Evolutionary conservation across 305 asterid species (phyloP).

Genomic region (Rubia peregrina): DNA sequence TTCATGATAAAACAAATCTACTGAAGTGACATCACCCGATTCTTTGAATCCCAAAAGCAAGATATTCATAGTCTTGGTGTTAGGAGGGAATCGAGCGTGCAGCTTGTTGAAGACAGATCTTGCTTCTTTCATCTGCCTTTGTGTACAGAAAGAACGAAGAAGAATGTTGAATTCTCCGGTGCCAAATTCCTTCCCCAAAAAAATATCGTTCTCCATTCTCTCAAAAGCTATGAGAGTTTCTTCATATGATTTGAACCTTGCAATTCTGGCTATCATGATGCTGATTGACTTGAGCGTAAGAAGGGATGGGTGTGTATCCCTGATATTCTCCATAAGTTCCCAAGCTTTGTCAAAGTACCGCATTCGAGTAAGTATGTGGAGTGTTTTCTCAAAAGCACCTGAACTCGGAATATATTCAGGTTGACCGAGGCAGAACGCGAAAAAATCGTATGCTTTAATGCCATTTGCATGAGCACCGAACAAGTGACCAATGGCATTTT

Average conservation of each 20-base stretch:
- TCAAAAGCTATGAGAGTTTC: constrained; percentile 71
- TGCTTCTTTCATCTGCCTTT: constrained; percentile 85
- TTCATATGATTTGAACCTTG: constrained; percentile 71
- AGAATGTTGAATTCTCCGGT: constrained; percentile 75
- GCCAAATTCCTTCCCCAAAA: constrained; percentile 45
- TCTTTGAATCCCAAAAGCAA: constrained; percentile 89
- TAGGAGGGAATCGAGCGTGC: constrained; percentile 53
- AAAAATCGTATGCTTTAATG: constrained; percentile 73
- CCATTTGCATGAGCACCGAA: constrained; percentile 89
- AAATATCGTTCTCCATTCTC: constrained; percentile 63
- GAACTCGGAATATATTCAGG: constrained; percentile 52
- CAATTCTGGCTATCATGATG: constrained; percentile 77
- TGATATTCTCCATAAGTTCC: constrained; percentile 58
- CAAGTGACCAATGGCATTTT: constrained; percentile 66
- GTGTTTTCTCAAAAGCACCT: constrained; percentile 84
- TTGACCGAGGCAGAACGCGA: constrained; percentile 51
- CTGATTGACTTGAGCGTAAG: constrained; percentile 84
- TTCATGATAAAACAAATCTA: constrained; percentile 87
- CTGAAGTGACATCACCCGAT: constrained; percentile 71
- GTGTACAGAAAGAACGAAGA: constrained; percentile 84
- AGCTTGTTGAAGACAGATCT: constrained; percentile 71
- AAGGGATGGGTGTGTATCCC: constrained; percentile 47
- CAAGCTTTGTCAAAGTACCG: constrained; percentile 85
- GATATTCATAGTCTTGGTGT: constrained; percentile 83
- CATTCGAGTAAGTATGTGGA: constrained; percentile 87